Percentiles rank a stretch among this genome's conserved stretches.
phyloP scores from a whole-genome alignment of 2,329 filamentous ascomycete genomes.

The Parascedosporium putredinis region DNA sequence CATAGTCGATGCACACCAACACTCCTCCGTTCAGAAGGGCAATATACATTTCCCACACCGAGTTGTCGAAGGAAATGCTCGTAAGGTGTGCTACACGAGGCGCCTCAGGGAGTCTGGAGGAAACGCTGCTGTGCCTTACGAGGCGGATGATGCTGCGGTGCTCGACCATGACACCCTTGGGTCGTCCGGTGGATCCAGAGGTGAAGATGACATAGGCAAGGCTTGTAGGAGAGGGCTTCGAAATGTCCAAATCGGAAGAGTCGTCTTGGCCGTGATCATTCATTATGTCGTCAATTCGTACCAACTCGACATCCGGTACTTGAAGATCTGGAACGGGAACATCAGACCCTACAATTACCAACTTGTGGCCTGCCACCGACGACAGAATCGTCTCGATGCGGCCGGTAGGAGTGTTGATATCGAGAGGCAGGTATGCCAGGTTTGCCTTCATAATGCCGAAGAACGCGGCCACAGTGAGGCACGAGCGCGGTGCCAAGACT shows the following conservation, averaged over 20 bases:
- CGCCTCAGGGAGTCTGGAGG: not conserved
- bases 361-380: constrained; percentile 7
- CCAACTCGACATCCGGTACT: not conserved
- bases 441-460: constrained; percentile 17
- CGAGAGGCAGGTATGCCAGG: constrained; percentile 17
- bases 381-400: constrained; percentile 14
- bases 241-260: no score
- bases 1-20: not conserved
- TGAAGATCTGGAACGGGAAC: no score
- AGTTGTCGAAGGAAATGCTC: constrained; percentile 11
- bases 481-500: constrained; percentile 14
- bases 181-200: constrained; percentile 12
- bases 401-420: constrained; percentile 11
- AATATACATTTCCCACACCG: constrained; percentile 9
- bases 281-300: not conserved
- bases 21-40: constrained; percentile 8
- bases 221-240: constrained; percentile 5
- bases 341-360: not conserved
- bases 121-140: not conserved
- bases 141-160: constrained; percentile 6
- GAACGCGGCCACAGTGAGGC: constrained; percentile 15
- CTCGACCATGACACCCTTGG: constrained; percentile 13
- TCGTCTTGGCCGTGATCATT: not conserved
- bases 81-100: constrained; percentile 9
- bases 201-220: constrained; percentile 13